Conservation (phyloP, 371 early-diverging fungal species). For the Mortierella sp. region DNA sequence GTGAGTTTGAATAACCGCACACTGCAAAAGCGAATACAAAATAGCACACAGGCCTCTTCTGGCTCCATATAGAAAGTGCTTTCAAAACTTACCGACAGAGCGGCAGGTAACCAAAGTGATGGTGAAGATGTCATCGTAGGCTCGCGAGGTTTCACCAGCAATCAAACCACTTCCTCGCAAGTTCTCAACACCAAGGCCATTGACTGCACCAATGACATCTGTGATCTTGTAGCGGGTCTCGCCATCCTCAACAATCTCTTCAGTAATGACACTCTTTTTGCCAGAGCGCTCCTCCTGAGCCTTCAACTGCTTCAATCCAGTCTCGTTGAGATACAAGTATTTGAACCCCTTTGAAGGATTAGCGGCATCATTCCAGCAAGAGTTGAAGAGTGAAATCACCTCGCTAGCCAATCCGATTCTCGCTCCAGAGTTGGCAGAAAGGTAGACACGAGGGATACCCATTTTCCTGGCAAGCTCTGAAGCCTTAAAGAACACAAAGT, state of each 20-base stretch:
- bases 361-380: conserved; percentile 87
- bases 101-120: conserved; percentile 97
- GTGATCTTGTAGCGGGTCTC: conserved; percentile 88
- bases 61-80: no score
- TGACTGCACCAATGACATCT: conserved; percentile 90
- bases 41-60: background rate
- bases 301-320: conserved; percentile 74
- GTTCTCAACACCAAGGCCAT: conserved; percentile 99
- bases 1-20: no score
- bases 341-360: conserved; percentile 90
- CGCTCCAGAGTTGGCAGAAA: conserved; percentile 99
- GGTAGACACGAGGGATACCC: conserved; percentile 95
- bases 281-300: conserved; percentile 62
- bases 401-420: conserved; percentile 98
- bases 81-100: conserved; percentile 81
- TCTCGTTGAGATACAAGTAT: conserved; percentile 91
- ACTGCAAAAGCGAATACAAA: no score
- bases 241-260: conserved; percentile 77
- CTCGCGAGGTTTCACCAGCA: conserved; percentile 97
- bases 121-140: conserved; percentile 98
- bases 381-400: conserved; percentile 85
- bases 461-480: conserved; percentile 88
- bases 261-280: conserved; percentile 75
- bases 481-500: conserved; percentile 92
- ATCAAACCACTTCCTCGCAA: conserved; percentile 97